A percentile compares a stretch with the other conserved stretches of the same genome.
Evolutionary conservation across 1,284 basidiomycete genomes (phyloP).

Genomic region (Erythrobasidium hasegawianum): DNA sequence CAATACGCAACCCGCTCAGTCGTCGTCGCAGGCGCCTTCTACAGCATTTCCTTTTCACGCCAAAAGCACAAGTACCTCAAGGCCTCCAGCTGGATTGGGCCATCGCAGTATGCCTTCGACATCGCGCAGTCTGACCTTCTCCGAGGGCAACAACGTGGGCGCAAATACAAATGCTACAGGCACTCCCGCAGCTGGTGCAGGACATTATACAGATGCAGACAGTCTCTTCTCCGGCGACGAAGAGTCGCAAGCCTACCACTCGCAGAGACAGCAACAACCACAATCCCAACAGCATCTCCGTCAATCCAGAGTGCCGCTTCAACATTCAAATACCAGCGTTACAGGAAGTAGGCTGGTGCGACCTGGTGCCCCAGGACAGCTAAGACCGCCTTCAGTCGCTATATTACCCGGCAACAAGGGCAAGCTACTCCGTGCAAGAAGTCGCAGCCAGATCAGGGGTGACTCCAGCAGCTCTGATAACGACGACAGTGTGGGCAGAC

Average conservation of each 20-base stretch:
- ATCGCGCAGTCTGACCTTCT: slow-evolving; percentile 23
- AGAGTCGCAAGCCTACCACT: not conserved
- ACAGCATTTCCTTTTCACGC: too few species aligned
- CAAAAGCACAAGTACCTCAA: not conserved
- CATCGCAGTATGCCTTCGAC: slow-evolving; percentile 32
- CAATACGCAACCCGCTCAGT: too few species aligned
- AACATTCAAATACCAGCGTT: not conserved
- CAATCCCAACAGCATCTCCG: not conserved
- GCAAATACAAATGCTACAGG: not conserved
- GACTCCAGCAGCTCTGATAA: not conserved
- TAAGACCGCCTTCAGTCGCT: not conserved
- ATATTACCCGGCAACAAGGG: not conserved
- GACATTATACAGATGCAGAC: slow-evolving; percentile 23
- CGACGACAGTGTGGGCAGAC: not conserved
- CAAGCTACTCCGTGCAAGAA: not conserved
- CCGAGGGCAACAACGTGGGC: slow-evolving; percentile 11
- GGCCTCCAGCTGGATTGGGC: not conserved
- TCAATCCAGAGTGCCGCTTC: not conserved
- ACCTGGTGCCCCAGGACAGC: not conserved
- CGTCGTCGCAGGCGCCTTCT: too few species aligned
- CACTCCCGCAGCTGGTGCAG: not conserved
- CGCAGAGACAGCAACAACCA: slow-evolving; percentile 15
- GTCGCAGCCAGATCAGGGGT: not conserved
- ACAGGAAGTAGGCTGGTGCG: not conserved
- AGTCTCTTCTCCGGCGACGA: slow-evolving; percentile 25